Percentiles rank a stretch among this genome's conserved stretches.
Evolutionary conservation across 768 basidiomycete species (phyloP).

Genomic region (Lanmaoa rubissima): DNA sequence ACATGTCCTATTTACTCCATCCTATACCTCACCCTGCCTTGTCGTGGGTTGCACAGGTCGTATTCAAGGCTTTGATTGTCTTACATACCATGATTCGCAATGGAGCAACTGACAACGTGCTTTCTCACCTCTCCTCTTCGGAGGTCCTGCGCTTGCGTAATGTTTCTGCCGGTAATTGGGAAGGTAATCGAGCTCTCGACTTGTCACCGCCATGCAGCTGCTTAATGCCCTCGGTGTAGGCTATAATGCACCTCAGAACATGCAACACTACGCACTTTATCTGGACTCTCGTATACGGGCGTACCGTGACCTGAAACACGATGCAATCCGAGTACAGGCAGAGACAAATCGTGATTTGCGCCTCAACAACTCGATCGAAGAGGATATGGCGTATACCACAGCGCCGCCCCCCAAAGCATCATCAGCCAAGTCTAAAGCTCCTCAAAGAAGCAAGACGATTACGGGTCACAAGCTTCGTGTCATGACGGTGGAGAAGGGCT

Average conservation of each 20-base stretch:
- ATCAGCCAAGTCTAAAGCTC: constrained; percentile 35
- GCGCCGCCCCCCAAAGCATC: constrained; percentile 28
- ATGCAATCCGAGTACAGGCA: constrained; percentile 89
- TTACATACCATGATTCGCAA: constrained; percentile 96
- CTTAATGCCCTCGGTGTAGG: constrained; percentile 43
- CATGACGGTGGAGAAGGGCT: constrained; percentile 94
- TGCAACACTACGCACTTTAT: constrained; percentile 85
- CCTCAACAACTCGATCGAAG: constrained; percentile 58
- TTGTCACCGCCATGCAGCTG: neutral
- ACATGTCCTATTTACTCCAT: neutral
- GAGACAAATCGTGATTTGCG: constrained; percentile 89
- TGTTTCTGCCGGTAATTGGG: constrained; percentile 80
- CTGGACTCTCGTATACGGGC: constrained; percentile 85
- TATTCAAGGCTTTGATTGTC: constrained; percentile 97
- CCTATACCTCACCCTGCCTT: neutral
- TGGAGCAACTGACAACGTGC: constrained; percentile 92
- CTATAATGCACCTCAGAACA: constrained; percentile 80
- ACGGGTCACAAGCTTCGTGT: constrained; percentile 81
- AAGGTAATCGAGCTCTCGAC: constrained; percentile 52
- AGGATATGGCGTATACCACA: constrained; percentile 42
- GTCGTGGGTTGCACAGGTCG: constrained; percentile 53
- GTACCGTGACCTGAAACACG: constrained; percentile 90
- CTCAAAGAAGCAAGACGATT: constrained; percentile 70
- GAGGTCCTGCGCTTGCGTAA: constrained; percentile 83
- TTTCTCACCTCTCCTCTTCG: constrained; percentile 75